Base-by-base conservation (phyloP, 805 yeast genomes). In the Cephaloascus albidus region DNA sequence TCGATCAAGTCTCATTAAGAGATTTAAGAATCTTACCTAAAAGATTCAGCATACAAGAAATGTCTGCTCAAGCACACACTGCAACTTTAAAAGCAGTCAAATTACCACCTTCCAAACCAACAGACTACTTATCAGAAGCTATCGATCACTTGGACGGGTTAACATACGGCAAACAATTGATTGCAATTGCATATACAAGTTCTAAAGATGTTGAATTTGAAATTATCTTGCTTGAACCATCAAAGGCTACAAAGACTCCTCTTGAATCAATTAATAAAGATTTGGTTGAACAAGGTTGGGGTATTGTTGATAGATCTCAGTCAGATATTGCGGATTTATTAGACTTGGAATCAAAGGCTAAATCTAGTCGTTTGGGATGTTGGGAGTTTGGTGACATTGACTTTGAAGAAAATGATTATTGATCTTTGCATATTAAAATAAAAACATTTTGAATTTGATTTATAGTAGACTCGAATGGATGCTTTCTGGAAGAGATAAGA, bases 371-470 rank as follows among this genome's bases (percentile, higher is more conserved):
- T 43, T 50, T 59, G 17, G 88, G 88, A 3, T 79, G 85, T 53
- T 82, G 89, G 89, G 77, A 78, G 57, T 78, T 74, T 48, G 89
- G 89, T 38, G 87, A 82, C 52, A 72, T 83, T 30, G 72, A 80
- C 31, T 76, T 67, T 40, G 81, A 76, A 40, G 82, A 76, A 4
- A 12, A 23, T n/a, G n/a, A n/a, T n/a, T n/a, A n/a, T n/a, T n/a
- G n/a, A n/a, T n/a, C n/a, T n/a, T n/a, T n/a, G n/a, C n/a, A n/a
- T n/a, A n/a, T n/a, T n/a, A n/a, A n/a, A n/a, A n/a, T n/a, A n/a
- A n/a, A n/a, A n/a, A n/a, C n/a, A n/a, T n/a, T n/a, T n/a, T n/a
- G n/a, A n/a, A n/a, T n/a, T n/a, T n/a, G n/a, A n/a, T n/a, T n/a
- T n/a, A n/a, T n/a, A n/a, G n/a, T n/a, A n/a, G n/a, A n/a, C n/a